Conservation (phyloP, 2,329 filamentous ascomycete genomes). For the Raffaelea albimanens region DNA sequence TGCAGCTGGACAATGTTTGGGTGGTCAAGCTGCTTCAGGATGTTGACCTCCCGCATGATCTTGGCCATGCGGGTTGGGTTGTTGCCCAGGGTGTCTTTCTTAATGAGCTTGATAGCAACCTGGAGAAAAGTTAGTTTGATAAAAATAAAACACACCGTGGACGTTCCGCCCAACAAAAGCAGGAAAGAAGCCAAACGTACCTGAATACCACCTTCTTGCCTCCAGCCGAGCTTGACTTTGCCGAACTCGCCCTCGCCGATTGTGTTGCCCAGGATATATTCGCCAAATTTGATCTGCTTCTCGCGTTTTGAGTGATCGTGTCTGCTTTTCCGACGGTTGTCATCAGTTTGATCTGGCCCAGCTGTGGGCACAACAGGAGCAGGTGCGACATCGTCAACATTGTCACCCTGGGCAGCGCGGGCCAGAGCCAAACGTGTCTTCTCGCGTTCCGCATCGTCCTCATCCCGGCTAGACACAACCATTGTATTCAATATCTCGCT, state of each 20-base stretch:
- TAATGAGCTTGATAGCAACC: slow-evolving; percentile 97
- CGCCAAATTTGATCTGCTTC: slow-evolving; percentile 84
- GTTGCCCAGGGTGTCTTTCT: slow-evolving; percentile 77
- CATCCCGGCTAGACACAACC: slow-evolving; percentile 60
- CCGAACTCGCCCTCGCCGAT: slow-evolving; percentile 97
- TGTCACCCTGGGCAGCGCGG: slow-evolving; percentile 31
- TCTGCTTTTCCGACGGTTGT: slow-evolving; percentile 42
- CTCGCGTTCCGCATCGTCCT: slow-evolving; percentile 63
- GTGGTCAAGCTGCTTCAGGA: slow-evolving; percentile 76
- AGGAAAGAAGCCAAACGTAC: slow-evolving; percentile 26
- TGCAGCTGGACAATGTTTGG: slow-evolving; percentile 95
- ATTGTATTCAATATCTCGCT: slow-evolving; percentile 72
- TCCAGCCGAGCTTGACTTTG: slow-evolving; percentile 98
- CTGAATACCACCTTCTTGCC: slow-evolving; percentile 83
- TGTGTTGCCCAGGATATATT: slow-evolving; percentile 92
- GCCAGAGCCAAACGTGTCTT: slow-evolving; percentile 59
- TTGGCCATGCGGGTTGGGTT: slow-evolving; percentile 88
- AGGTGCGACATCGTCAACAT: slow-evolving; percentile 34
- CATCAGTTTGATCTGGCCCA: slow-evolving; percentile 20
- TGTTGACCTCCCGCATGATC: slow-evolving; percentile 94
- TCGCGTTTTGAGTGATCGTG: slow-evolving; percentile 51
- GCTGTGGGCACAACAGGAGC: slow-evolving; percentile 32
- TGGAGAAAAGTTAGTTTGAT: slow-evolving; percentile 23
- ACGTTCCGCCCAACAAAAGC: too few species aligned
- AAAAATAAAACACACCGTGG: too few species aligned